Evolutionary conservation across 2,329 filamentous ascomycete genomes (phyloP), one percentile per base, ranked within the genome.

Genomic region (Fusarium subglutinans): DNA sequence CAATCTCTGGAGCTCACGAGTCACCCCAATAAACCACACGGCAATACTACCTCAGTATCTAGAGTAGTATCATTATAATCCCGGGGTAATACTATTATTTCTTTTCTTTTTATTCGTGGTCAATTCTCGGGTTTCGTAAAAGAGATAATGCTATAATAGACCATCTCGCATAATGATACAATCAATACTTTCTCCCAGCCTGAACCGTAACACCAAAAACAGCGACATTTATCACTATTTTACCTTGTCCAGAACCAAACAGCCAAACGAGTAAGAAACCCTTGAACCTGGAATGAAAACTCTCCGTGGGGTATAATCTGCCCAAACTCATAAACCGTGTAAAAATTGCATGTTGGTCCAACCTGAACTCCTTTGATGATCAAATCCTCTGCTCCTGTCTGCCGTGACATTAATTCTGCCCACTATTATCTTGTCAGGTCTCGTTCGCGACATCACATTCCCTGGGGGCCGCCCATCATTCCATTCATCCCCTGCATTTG

Each of bases 391-490:
- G 64, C 55, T 43, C 20, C 44, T 63, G 33, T 73, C 53, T 62
- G 67, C 58, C 69, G 37, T 59, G 59, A 50, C 60, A 51, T 73
- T 44, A 50, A 58, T 58, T 61, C 64, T 64, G 53, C 45, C 64
- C 66, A 45, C 55, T 37, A 38, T 55, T 30, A 38, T 58, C 41
- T 47, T 40, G 5, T 51, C 43, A 53, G 43, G 37, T 58, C 38
- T 63, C 35, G 17, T 40, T 38, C 22, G 38, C 22, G 20, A 41
- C 56, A 55, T 78, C 82, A 86, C 84, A 87, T 87, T 44, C 84
- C 85, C 73, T 87, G 85, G 26, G 83, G 82, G 18, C 84, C 84
- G 17, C 84, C 85, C 86, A 88, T 87, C 85, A 90, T 89, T 33
- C 85, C 83, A 60, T 86, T 75, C 73, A 76, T 75, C 37, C 74